Conservation (phyloP, 108 stramenopile genomes). For the Chaetoceros tenuissimus region DNA sequence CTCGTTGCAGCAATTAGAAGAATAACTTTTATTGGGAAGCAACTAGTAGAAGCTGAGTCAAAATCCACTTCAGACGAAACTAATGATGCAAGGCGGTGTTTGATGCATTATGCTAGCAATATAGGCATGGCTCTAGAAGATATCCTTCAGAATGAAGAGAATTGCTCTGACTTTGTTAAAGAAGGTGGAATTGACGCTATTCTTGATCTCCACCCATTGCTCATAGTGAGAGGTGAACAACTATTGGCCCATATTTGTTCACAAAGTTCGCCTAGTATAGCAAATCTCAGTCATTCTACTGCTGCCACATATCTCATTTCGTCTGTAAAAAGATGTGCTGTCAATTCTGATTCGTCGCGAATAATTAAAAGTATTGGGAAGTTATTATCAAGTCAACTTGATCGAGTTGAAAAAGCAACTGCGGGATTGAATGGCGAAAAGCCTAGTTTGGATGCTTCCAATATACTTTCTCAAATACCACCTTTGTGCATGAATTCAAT, state of each 20-base stretch:
- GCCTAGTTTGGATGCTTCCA: constrained; percentile 24
- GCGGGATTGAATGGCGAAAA: constrained; percentile 6
- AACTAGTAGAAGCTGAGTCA: constrained; percentile 18
- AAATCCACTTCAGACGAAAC: constrained; percentile 1
- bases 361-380: constrained; percentile 44
- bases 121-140: constrained; percentile 84
- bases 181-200: constrained; percentile 73
- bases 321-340: constrained; percentile 56
- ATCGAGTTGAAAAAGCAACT: constrained; percentile 7
- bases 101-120: constrained; percentile 81
- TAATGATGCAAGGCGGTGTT: constrained; percentile 39
- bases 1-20: constrained; percentile 61
- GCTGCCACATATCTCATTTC: constrained; percentile 45
- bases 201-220: constrained; percentile 50
- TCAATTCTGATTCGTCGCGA: constrained; percentile 43
- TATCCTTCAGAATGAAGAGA: constrained; percentile 72
- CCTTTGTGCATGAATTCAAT: constrained; percentile 40
- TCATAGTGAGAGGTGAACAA: constrained; percentile 54
- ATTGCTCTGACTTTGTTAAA: constrained; percentile 62
- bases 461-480: constrained; percentile 45
- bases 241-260: constrained; percentile 74
- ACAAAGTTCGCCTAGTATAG: constrained; percentile 62
- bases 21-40: constrained; percentile 46
- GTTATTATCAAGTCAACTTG: constrained; percentile 28
- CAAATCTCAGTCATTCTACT: constrained; percentile 66